phyloP scores from a whole-genome alignment of 192 early-diverging fungal genomes.

The Coemansia sp. region DNA sequence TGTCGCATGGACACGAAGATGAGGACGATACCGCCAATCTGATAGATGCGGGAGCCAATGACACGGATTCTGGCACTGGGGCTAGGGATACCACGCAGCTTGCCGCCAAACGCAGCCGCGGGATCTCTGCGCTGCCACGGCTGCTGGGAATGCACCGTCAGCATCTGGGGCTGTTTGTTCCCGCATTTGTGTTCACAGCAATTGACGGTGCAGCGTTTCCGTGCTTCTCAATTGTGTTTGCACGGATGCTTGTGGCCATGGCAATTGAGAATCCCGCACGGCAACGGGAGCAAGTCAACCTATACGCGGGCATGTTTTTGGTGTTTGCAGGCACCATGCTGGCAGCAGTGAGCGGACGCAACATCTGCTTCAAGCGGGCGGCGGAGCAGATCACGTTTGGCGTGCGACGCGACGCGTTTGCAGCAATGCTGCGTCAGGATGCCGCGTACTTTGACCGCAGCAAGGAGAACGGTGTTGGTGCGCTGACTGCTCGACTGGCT shows the following conservation, averaged over 20 bases:
- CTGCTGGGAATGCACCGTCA: conserved; percentile 49
- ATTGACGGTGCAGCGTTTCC: conserved; percentile 77
- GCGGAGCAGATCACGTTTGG: conserved; percentile 73
- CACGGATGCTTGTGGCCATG: conserved; percentile 46
- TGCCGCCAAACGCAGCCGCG: conserved; percentile 7
- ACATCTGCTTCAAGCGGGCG: conserved; percentile 62
- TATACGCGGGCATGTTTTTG: conserved; percentile 63
- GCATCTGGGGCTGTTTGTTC: conserved; percentile 44
- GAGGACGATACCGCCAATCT: neutral
- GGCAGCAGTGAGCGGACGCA: conserved; percentile 56
- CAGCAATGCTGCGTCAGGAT: conserved; percentile 79
- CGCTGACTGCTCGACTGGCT: conserved; percentile 77
- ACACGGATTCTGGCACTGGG: neutral
- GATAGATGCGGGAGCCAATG: neutral
- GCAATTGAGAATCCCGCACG: conserved; percentile 19
- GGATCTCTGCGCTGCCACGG: conserved; percentile 19
- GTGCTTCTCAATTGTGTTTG: conserved; percentile 72
- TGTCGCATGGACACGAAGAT: conserved; percentile 1
- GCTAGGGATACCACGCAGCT: conserved; percentile 18
- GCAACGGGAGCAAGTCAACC: conserved; percentile 46
- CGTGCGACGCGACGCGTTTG: conserved; percentile 67
- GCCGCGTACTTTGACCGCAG: conserved; percentile 81
- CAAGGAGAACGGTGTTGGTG: conserved; percentile 73
- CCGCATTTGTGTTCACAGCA: conserved; percentile 63
- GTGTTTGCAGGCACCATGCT: conserved; percentile 64